These are phyloP conservation scores for Debaryomyces hansenii DNA, from an alignment of 805 yeast species.

Conservation along the genomic window DNA sequence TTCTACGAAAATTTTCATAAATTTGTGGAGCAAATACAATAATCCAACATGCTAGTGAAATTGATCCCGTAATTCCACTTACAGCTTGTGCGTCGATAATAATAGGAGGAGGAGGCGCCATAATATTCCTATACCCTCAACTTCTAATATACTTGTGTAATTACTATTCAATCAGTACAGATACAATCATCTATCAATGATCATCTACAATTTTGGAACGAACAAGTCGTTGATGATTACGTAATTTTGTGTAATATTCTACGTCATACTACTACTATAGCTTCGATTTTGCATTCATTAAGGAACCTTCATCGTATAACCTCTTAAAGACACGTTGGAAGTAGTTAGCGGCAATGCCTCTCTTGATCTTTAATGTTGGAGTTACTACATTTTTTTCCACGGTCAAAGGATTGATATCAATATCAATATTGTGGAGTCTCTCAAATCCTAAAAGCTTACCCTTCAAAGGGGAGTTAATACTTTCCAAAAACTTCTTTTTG, in stretches of 20 bases:
- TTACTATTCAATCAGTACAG: too few species aligned
- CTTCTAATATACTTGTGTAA: neutral
- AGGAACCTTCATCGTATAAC: constrained; percentile 21
- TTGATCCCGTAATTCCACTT: constrained; percentile 80
- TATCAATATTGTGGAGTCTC: constrained; percentile 26
- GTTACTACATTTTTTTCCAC: constrained; percentile 60
- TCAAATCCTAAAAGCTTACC: constrained; percentile 27
- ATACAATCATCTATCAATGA: neutral
- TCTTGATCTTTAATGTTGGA: constrained; percentile 56
- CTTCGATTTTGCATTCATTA: constrained; percentile 8
- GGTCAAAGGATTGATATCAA: constrained; percentile 37
- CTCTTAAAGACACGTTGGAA: constrained; percentile 10
- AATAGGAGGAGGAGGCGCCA: constrained; percentile 68
- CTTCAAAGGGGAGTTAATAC: constrained; percentile 20
- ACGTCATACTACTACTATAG: neutral
- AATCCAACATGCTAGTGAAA: constrained; percentile 96
- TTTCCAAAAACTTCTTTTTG: constrained; percentile 19
- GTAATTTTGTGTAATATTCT: neutral
- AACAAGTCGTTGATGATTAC: neutral
- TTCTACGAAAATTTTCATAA: constrained; percentile 83
- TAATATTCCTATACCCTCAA: constrained; percentile 6
- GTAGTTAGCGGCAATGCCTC: constrained; percentile 25
- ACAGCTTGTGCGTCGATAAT: constrained; percentile 67
- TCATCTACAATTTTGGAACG: neutral
- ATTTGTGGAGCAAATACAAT: constrained; percentile 97